phyloP scores from a whole-genome alignment of 2,329 filamentous ascomycete species.

The Talaromyces marneffei region DNA sequence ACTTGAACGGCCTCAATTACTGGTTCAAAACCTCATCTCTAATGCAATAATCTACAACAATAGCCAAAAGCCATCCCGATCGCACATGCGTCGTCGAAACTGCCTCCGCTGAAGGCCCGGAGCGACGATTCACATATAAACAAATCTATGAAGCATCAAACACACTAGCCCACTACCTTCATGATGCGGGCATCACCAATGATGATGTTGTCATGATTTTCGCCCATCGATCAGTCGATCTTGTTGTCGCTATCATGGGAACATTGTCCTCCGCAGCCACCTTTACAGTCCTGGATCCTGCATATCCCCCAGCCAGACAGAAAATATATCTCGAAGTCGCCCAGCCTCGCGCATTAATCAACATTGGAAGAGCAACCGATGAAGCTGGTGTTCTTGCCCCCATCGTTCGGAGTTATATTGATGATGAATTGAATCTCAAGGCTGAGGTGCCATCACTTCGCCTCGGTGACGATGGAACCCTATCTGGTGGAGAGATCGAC shows the following conservation, averaged over 20 bases:
- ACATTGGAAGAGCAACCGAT: constrained; percentile 64
- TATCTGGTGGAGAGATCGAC: constrained; percentile 62
- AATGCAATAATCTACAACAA: background rate
- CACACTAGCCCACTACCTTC: constrained; percentile 70
- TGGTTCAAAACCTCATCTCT: background rate
- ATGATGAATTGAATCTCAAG: constrained; percentile 65
- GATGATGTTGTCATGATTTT: constrained; percentile 94
- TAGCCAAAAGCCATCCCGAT: constrained; percentile 58
- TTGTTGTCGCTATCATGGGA: constrained; percentile 77
- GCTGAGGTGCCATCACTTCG: constrained; percentile 68
- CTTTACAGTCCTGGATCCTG: constrained; percentile 65
- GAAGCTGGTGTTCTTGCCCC: constrained; percentile 60
- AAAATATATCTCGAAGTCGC: constrained; percentile 79
- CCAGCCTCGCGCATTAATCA: constrained; percentile 64
- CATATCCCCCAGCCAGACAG: constrained; percentile 74
- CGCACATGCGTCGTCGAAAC: constrained; percentile 65
- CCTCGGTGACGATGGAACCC: constrained; percentile 62
- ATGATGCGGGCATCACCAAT: constrained; percentile 63
- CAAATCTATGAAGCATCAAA: constrained; percentile 86
- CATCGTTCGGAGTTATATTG: constrained; percentile 62
- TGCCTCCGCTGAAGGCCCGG: constrained; percentile 44
- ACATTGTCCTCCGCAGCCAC: constrained; percentile 47
- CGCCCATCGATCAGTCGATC: constrained; percentile 73
- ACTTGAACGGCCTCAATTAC: background rate
- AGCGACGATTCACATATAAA: constrained; percentile 70